These are phyloP conservation scores for Metschnikowia henanensis DNA, from an alignment of 805 yeast genomes.

Conservation along the genomic window DNA sequence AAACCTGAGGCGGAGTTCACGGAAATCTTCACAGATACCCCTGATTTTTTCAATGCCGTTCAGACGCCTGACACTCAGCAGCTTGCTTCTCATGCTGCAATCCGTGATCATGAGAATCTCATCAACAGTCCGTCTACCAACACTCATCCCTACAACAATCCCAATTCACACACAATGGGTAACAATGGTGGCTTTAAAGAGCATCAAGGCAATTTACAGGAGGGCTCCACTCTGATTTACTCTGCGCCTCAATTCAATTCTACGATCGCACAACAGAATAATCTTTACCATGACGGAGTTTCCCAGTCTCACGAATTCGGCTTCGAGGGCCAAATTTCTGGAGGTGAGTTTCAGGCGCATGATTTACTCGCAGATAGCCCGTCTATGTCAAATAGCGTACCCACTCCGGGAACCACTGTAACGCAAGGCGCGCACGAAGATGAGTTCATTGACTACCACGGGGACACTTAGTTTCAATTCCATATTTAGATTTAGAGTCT, in stretches of 20 bases:
- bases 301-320: slow-evolving; percentile 11
- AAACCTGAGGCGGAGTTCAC: slow-evolving; percentile 13
- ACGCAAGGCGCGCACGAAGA: slow-evolving; percentile 20
- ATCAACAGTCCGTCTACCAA: slow-evolving; percentile 17
- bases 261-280: slow-evolving; percentile 1
- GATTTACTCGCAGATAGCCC: slow-evolving; percentile 17
- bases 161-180: background rate
- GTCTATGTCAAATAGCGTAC: slow-evolving; percentile 12
- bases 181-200: background rate
- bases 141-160: slow-evolving; percentile 14
- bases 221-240: slow-evolving; percentile 2
- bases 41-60: slow-evolving; percentile 20
- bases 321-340: slow-evolving; percentile 9
- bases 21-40: slow-evolving; percentile 17
- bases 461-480: slow-evolving; percentile 7
- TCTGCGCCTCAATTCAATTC: slow-evolving; percentile 4
- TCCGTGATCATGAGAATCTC: slow-evolving; percentile 12
- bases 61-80: slow-evolving; percentile 14
- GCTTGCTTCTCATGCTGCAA: slow-evolving; percentile 5
- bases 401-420: slow-evolving; percentile 12
- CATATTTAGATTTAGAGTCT: background rate
- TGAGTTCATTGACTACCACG: slow-evolving; percentile 27
- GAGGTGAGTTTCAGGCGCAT: slow-evolving; percentile 11
- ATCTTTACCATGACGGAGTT: slow-evolving; percentile 5
- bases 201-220: background rate